These are phyloP conservation scores for Yamadazyma sp. DNA, from an alignment of 805 yeast species.

Conservation along the genomic window DNA sequence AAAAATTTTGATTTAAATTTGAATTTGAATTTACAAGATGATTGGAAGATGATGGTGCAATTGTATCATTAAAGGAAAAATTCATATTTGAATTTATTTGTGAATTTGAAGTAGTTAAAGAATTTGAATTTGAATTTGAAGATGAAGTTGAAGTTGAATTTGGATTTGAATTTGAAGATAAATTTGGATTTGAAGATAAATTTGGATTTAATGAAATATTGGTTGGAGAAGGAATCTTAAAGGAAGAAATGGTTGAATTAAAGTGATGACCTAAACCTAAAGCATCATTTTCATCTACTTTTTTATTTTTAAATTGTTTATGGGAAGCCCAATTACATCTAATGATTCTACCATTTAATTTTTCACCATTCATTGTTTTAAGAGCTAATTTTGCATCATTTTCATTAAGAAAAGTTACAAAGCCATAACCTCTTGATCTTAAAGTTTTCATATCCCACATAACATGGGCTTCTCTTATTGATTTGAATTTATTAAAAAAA, in stretches of 20 bases:
- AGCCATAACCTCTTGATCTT: conserved; percentile 88
- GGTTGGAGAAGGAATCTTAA: neutral
- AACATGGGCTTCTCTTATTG: conserved; percentile 79
- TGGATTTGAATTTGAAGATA: neutral
- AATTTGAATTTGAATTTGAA: neutral
- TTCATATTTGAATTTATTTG: neutral
- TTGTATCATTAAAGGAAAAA: neutral
- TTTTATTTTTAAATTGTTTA: conserved; percentile 28
- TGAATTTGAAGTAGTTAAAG: neutral
- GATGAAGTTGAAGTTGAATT: neutral
- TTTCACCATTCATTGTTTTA: conserved; percentile 68
- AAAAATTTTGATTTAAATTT: neutral
- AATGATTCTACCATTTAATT: conserved; percentile 70
- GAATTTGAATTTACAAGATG: neutral
- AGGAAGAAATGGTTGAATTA: too few species aligned
- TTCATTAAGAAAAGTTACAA: conserved; percentile 68
- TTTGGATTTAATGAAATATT: neutral
- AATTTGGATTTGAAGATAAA: neutral
- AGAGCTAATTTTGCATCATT: conserved; percentile 74
- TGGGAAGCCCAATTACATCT: conserved; percentile 89
- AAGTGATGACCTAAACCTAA: too few species aligned
- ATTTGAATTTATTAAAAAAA: conserved; percentile 55
- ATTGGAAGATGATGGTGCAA: neutral
- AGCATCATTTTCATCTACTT: conserved; percentile 7
- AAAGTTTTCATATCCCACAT: conserved; percentile 98